These are phyloP conservation scores for Komagataella kurtzmanii DNA, from an alignment of 805 yeast genomes.

Conservation along the genomic window DNA sequence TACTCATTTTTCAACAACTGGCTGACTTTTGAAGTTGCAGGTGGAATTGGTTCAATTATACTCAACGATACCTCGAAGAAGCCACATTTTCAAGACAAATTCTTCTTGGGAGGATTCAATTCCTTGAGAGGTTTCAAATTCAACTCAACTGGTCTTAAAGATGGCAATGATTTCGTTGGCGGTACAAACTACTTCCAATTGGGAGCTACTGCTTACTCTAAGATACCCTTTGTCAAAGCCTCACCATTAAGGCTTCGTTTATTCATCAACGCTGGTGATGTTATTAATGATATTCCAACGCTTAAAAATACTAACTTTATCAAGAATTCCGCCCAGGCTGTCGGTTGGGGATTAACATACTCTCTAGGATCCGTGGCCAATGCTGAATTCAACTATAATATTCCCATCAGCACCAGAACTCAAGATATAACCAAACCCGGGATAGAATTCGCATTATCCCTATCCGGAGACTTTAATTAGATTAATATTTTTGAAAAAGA, in stretches of 20 bases:
- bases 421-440: conserved; percentile 47
- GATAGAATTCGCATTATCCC: conserved; percentile 15
- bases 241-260: conserved; percentile 49
- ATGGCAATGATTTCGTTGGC: conserved; percentile 43
- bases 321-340: conserved; percentile 31
- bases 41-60: conserved; percentile 43
- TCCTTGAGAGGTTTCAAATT: conserved; percentile 58
- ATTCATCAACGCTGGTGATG: conserved; percentile 56
- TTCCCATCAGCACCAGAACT: conserved; percentile 42
- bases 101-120: conserved; percentile 70
- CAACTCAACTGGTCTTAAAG: conserved; percentile 56
- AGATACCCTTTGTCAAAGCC: conserved; percentile 38
- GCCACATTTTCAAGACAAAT: conserved; percentile 64
- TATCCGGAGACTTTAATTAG: neutral
- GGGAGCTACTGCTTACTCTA: conserved; percentile 45
- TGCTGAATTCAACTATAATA: conserved; percentile 49
- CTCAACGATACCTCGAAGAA: conserved; percentile 19
- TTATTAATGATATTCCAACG: conserved; percentile 14
- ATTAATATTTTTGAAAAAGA: neutral
- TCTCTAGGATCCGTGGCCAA: conserved; percentile 48
- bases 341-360: conserved; percentile 49
- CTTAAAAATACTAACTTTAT: conserved; percentile 9
- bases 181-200: conserved; percentile 48
- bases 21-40: conserved; percentile 34
- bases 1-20: conserved; percentile 28